A percentile compares a stretch with the other conserved stretches of the same genome.
phyloP scores from a whole-genome alignment of 768 basidiomycete species.

The Boletus fagicola region DNA sequence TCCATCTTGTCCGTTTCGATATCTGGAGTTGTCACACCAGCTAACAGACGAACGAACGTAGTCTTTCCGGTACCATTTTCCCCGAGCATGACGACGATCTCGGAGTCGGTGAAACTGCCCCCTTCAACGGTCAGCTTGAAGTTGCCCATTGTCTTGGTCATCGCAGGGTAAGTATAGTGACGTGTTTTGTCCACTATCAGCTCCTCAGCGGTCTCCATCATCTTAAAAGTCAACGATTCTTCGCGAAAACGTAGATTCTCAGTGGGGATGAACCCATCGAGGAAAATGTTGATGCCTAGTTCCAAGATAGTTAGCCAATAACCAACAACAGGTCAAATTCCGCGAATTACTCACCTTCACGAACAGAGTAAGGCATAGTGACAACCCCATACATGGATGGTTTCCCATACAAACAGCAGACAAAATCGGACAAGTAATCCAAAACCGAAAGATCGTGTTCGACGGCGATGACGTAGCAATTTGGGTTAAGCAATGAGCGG shows the following conservation, averaged over 20 bases:
- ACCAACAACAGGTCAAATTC: not conserved
- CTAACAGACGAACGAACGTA: constrained; percentile 92
- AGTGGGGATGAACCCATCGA: constrained; percentile 97
- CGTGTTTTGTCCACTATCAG: constrained; percentile 80
- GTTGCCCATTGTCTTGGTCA: constrained; percentile 93
- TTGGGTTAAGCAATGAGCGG: constrained; percentile 75
- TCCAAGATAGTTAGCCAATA: constrained; percentile 1
- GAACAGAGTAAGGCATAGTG: constrained; percentile 96
- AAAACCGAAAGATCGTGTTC: constrained; percentile 99
- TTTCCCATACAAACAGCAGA: constrained; percentile 97
- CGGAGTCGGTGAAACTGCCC: constrained; percentile 96
- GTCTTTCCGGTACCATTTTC: constrained; percentile 99
- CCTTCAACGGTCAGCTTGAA: constrained; percentile 94
- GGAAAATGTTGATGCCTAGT: constrained; percentile 96
- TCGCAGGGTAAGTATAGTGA: constrained; percentile 87
- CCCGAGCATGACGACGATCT: constrained; percentile 98
- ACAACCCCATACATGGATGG: constrained; percentile 98
- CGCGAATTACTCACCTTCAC: constrained; percentile 68
- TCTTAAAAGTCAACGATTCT: constrained; percentile 94
- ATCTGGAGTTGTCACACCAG: constrained; percentile 85
- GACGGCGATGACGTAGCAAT: constrained; percentile 93
- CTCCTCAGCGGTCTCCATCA: constrained; percentile 95
- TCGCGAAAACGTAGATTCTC: constrained; percentile 98
- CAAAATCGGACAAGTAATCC: constrained; percentile 97
- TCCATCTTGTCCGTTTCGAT: constrained; percentile 76